Evolutionary conservation across 768 basidiomycete genomes (phyloP).

Genomic region (Omphalotus guepiniiformis): DNA sequence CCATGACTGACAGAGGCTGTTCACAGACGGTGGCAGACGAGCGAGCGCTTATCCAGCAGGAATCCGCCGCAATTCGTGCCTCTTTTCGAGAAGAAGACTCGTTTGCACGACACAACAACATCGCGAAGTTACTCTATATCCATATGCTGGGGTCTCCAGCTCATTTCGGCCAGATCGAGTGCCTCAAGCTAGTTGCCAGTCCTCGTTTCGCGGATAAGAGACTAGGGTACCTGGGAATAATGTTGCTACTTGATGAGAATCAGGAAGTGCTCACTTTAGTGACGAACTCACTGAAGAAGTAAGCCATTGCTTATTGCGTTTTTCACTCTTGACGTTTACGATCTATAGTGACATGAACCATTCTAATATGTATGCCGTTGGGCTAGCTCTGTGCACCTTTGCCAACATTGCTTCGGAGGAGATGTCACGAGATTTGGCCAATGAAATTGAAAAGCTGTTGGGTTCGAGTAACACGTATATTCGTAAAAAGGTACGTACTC

Average conservation of each 20-base stretch:
- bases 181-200: slow-evolving; percentile 90
- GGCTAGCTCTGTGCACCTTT: slow-evolving; percentile 94
- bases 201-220: slow-evolving; percentile 96
- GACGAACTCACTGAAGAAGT: slow-evolving; percentile 99
- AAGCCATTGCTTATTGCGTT: slow-evolving; percentile 18
- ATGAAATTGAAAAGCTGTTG: slow-evolving; percentile 95
- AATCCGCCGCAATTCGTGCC: slow-evolving; percentile 94
- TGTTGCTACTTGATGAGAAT: slow-evolving; percentile 95
- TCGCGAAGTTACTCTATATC: slow-evolving; percentile 97
- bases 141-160: slow-evolving; percentile 99
- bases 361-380: slow-evolving; percentile 98
- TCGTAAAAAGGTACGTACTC: slow-evolving; percentile 81
- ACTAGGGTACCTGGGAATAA: slow-evolving; percentile 94
- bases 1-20: slow-evolving; percentile 19
- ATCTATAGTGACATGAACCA: slow-evolving; percentile 98
- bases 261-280: slow-evolving; percentile 97
- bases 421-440: slow-evolving; percentile 97
- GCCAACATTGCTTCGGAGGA: slow-evolving; percentile 99
- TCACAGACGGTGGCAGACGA: slow-evolving; percentile 95
- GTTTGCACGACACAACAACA: slow-evolving; percentile 91
- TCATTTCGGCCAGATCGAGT: slow-evolving; percentile 99
- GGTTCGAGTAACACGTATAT: slow-evolving; percentile 99
- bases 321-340: background rate
- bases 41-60: slow-evolving; percentile 93
- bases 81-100: slow-evolving; percentile 98